phyloP scores from a whole-genome alignment of 2,329 filamentous ascomycete genomes.

The Escovopsis sp. region DNA sequence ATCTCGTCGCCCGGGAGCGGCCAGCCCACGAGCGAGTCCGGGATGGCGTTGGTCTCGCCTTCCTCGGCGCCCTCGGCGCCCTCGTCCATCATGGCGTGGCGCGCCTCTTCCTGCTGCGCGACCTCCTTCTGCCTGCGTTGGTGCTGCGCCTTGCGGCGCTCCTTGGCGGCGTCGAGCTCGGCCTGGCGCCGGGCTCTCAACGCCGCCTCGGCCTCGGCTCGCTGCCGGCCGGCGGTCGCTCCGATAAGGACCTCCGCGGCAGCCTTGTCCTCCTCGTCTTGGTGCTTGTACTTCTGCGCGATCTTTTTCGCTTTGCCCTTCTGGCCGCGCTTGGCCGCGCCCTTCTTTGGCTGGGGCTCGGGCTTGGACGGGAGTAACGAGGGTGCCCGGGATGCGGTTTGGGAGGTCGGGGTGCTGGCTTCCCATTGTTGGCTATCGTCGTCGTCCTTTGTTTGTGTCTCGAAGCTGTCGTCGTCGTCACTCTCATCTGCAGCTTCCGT shows the following conservation, averaged over 20 bases:
- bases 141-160: conserved; percentile 68
- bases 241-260: conserved; percentile 82
- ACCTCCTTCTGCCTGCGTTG: conserved; percentile 61
- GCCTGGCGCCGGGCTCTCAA: conserved; percentile 52
- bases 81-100: conserved; percentile 44
- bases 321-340: conserved; percentile 52
- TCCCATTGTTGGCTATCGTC: conserved; percentile 14
- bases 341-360: conserved; percentile 22
- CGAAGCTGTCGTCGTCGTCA: conserved; percentile 5
- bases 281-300: conserved; percentile 77
- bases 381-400: conserved; percentile 5
- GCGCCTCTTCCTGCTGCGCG: conserved; percentile 60
- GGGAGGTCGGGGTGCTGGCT: conserved; percentile 6
- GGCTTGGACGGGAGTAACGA: conserved; percentile 4
- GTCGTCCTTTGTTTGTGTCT: conserved; percentile 6
- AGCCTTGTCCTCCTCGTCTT: conserved; percentile 85
- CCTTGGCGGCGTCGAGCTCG: conserved; percentile 56
- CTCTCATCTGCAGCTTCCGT: not conserved
- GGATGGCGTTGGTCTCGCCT: conserved; percentile 35
- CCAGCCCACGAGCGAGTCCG: conserved; percentile 63
- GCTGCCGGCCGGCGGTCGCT: conserved; percentile 50
- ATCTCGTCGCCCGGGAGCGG: conserved; percentile 74
- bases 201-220: conserved; percentile 51
- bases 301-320: conserved; percentile 75
- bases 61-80: conserved; percentile 48